Conservation (phyloP, 2,329 filamentous ascomycete species). For the Penicillium sp. region DNA sequence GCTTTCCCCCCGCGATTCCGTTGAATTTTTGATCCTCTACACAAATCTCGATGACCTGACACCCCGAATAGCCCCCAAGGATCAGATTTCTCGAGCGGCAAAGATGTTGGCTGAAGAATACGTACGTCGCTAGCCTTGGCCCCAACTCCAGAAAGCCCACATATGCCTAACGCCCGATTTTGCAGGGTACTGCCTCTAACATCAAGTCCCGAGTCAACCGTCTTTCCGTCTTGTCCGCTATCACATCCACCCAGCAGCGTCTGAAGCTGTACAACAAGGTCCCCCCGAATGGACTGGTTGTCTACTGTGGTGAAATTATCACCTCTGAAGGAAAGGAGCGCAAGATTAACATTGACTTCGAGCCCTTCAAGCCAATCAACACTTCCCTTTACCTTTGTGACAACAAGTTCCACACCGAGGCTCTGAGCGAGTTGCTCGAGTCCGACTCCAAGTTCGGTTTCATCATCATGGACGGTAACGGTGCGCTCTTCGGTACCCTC, state of each 20-base stretch:
- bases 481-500: conserved; percentile 92
- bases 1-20: conserved; percentile 38
- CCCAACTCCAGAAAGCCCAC: background rate
- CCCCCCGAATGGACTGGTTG: conserved; percentile 92
- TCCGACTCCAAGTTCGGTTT: conserved; percentile 99
- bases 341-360: conserved; percentile 99
- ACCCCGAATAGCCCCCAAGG: conserved; percentile 75
- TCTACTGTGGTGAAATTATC: conserved; percentile 99
- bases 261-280: conserved; percentile 99
- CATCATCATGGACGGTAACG: conserved; percentile 99
- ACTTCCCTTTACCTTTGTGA: conserved; percentile 98
- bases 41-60: conserved; percentile 9
- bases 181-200: conserved; percentile 92
- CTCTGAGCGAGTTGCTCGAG: conserved; percentile 92
- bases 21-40: background rate
- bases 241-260: conserved; percentile 98
- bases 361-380: conserved; percentile 99
- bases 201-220: conserved; percentile 99
- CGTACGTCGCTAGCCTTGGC: conserved; percentile 53
- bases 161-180: conserved; percentile 10
- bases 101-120: conserved; percentile 99
- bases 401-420: conserved; percentile 99
- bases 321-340: conserved; percentile 97
- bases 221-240: conserved; percentile 95
- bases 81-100: conserved; percentile 90